Evolutionary conservation across 805 yeast genomes (phyloP).

Genomic region (Kodamaea nitidulidarum): DNA sequence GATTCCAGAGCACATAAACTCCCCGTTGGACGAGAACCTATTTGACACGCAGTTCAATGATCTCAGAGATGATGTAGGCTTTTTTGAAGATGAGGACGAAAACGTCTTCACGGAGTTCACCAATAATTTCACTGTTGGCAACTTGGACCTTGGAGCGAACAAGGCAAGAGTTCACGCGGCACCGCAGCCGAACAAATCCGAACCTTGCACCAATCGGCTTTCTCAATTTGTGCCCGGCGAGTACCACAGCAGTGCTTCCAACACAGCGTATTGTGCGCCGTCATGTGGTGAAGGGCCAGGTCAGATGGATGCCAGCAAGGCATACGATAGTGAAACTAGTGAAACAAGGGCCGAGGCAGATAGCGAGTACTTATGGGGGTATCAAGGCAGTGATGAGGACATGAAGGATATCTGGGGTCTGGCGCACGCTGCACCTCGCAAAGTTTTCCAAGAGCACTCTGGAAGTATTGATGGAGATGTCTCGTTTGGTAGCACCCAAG

Average conservation of each 20-base stretch:
- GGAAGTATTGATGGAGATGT: slow-evolving; percentile 7
- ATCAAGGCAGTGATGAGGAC: background rate
- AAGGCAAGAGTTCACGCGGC: background rate
- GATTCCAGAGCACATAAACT: background rate
- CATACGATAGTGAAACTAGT: too few relatives aligned
- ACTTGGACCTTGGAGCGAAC: background rate
- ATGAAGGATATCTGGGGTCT: slow-evolving; percentile 3
- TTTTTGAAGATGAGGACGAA: slow-evolving; percentile 8
- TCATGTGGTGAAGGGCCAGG: too few relatives aligned
- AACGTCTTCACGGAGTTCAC: slow-evolving; percentile 1
- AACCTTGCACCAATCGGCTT: too few relatives aligned
- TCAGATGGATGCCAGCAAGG: too few relatives aligned
- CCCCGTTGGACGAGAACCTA: slow-evolving; percentile 6
- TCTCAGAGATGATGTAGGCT: slow-evolving; percentile 1
- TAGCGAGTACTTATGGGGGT: background rate
- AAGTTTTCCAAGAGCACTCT: background rate
- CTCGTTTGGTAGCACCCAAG: slow-evolving; percentile 11
- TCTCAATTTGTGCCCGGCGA: too few relatives aligned
- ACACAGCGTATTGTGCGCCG: too few relatives aligned
- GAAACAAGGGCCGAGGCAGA: background rate
- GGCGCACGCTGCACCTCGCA: background rate
- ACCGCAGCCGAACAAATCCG: too few relatives aligned
- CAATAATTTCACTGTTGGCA: background rate
- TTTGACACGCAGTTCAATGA: slow-evolving; percentile 1
- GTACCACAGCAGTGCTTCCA: too few relatives aligned